Base-by-base conservation (phyloP, 1,284 basidiomycete genomes). In the Tilletia indica region DNA sequence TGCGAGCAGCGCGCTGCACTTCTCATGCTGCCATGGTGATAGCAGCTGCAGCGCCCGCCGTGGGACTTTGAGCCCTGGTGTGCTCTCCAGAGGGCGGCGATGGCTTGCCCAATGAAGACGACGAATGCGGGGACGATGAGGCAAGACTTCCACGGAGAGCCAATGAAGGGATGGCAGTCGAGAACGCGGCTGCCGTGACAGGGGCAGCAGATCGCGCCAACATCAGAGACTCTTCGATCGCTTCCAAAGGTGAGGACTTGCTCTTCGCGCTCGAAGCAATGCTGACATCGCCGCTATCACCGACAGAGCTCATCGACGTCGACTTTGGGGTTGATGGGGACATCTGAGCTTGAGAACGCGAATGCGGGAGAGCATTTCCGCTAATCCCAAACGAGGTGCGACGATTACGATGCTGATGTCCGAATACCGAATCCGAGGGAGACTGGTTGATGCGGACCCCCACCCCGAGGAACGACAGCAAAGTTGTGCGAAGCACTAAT, bases 371-470 rank as follows among this genome's bases (percentile, higher is more conserved):
- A 19, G 9, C 34, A 34, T 16, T 19, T 36, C 61, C 34, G 12
- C 61, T 16, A 36, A 38, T 16, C 9, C 61, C 61, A 39, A 34
- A 38, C 8, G 34, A 14, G 31, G 14, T 16, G 14, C 61, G 61
- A 39, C 61, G 31, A 38, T 39, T 39, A 38, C 61, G 31, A 39
- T 34, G 61, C 16, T 34, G 34, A 25, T 11, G 36, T 11, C 36
- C 36, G n/a, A 64, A 64, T 3, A 42, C 61, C 36, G 61, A 19
- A 21, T 64, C 61, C 16, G 61, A 38, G 36, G 61, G 61, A 19
- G 61, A 64, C 36, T 64, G 61, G 38, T 64, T 64, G 61, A 64
- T 64, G 3, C 61, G 61, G 12, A 34, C 36, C 14, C 14, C 61
- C 61, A 39, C 61, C 61, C 19, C 61, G 61, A 34, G 61, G 61